phyloP scores from a whole-genome alignment of 495 filamentous ascomycete species.

The Bacidia rubella region DNA sequence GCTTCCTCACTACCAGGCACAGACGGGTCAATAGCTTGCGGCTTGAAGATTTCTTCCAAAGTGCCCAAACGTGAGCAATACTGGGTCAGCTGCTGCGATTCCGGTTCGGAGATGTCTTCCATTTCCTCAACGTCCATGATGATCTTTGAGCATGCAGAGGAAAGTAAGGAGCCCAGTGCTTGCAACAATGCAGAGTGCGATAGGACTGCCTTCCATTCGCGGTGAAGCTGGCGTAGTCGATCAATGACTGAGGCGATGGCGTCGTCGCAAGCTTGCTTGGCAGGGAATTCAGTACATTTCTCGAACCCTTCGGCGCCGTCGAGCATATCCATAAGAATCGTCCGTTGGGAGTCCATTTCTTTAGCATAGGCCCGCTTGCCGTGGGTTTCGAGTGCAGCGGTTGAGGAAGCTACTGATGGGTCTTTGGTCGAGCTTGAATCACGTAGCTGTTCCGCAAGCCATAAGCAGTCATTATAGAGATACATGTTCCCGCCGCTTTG shows the following conservation, averaged over 20 bases:
- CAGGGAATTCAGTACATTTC: conserved; percentile 47
- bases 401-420: conserved; percentile 11
- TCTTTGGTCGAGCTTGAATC: conserved; percentile 16
- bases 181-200: conserved; percentile 73
- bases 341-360: conserved; percentile 78
- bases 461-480: conserved; percentile 82
- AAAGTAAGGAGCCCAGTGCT: conserved; percentile 66
- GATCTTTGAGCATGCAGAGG: conserved; percentile 67
- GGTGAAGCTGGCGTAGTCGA: conserved; percentile 53
- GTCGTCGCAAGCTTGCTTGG: conserved; percentile 50
- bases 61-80: conserved; percentile 59
- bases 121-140: conserved; percentile 79
- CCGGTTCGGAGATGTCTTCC: conserved; percentile 70
- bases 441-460: conserved; percentile 61
- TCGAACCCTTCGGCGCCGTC: conserved; percentile 58
- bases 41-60: conserved; percentile 64
- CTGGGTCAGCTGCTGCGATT: conserved; percentile 63
- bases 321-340: conserved; percentile 69
- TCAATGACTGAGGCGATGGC: conserved; percentile 56
- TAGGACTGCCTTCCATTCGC: conserved; percentile 67
- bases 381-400: conserved; percentile 59
- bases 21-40: conserved; percentile 24
- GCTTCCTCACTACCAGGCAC: conserved; percentile 21
- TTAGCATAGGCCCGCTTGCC: conserved; percentile 73
- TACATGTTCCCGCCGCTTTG: conserved; percentile 68